Evolutionary conservation across 208 protist species (phyloP), one percentile per base, ranked within the genome.

Genomic region (Crithidia bombi): DNA sequence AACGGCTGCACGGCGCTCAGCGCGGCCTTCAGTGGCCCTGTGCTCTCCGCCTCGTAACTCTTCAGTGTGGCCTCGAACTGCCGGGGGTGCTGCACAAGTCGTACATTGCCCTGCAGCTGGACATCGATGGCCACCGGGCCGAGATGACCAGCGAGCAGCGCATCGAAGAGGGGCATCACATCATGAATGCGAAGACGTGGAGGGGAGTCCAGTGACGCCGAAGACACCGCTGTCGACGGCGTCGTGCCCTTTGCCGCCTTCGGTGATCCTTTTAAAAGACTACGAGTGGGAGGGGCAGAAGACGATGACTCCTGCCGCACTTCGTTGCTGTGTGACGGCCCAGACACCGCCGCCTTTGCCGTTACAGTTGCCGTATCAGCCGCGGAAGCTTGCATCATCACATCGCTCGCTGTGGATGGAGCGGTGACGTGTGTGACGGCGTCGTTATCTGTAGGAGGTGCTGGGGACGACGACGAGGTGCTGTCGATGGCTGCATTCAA

Each of bases 121-220:
- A 94, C 78, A 71, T 92, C 89, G 15, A 94, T 51, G 39, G 62
- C 85, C 1, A 91, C 82, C 12, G 80, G 81, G 5, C 89, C 89
- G 21, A 92, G 76, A 10, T 65, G 61, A 33, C 86, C 86, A 2
- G 71, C 50, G 2, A 92, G 71, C 12, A 94, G 73, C 5, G 69
- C 39, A 0, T 79, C 65, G 43, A 80, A 78, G 21, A 91, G 52
- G 1, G 79, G 69, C 55, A 92, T 50, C 12, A 83, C 65, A 55
- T 93, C 84, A 9, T 67, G 70, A 21, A 90, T 21, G 28, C 44
- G 38, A 2, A 73, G 35, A 36, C 47, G 73, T 11, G 15, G 51
- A 12, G 10, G 55, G 14, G 35, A 39, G 11, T 41, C 12, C 25
- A 21, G 25, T 23, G 35, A 14, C n/a, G 51, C 12, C 38, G 21